Evolutionary conservation across 768 basidiomycete genomes (phyloP), one percentile per base, ranked within the genome.

Genomic region (Russula sp.): DNA sequence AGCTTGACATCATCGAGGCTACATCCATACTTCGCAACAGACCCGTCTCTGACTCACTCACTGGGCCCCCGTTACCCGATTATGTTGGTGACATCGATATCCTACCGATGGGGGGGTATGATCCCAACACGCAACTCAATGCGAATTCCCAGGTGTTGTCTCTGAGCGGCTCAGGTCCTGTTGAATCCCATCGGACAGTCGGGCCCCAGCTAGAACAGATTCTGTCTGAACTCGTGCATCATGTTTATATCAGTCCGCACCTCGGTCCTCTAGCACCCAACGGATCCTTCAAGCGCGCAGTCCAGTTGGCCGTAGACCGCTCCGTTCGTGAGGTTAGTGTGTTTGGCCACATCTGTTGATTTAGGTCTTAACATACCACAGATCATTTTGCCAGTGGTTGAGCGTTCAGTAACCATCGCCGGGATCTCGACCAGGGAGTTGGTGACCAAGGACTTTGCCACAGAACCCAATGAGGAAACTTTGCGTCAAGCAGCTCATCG

Each of bases 321-420:
- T 90, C 97, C 11, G 90, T 98, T 58, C 87, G 97, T 64, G 97
- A 99, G 79, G 92, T 93, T 69, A 70, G 75, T 69, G 47, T 62
- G 4, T n/a, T 48, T 2, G 9, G 38, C 18, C 29, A 8, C 6
- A 16, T 51, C 57, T 14, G 41, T n/a, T 14, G 49, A 55, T 16
- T 60, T 34, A 51, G 53, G 55, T 29, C 56, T 47, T 5, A 64
- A 29, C 49, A 42, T 63, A 56, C 47, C 49, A 1, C 65, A 93
- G 87, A 98, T 98, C 61, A 95, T 99, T 67, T 78, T 95, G 18
- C 97, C 97, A 6, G 96, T 99, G 55, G 95, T 99, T 25, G 97
- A 99, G 69, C 84, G 97, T 56, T 98, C 95, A 22, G 97, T 98
- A 25, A 98, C 97, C 0, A 98, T 99, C 66, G 96, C 96, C 11